Evolutionary conservation across 306 rosid species (phyloP), one percentile per base, ranked within the genome.

Genomic region (Sphenostylis stenocarpa): DNA sequence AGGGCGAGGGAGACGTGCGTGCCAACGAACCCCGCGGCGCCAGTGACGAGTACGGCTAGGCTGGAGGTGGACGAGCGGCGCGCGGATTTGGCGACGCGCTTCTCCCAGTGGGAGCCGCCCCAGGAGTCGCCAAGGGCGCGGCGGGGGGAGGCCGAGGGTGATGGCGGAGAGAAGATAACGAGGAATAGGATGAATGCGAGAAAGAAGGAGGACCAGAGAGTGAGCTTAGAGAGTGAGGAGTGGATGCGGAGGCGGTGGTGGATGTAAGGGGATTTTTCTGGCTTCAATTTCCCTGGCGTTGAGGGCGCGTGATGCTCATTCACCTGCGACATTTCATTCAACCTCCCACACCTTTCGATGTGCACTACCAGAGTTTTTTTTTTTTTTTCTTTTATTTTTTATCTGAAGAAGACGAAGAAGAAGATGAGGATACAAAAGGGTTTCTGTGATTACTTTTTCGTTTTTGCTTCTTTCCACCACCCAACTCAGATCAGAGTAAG

Each of bases 21-120:
- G 8, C 96, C 96, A 70, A 93, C 98, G 67, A 93, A 93, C 1
- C 95, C 97, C 7, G 91, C 87, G 5, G 97, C 96, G 21, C 98
- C 97, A 12, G 95, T 93, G 49, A 93, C 93, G 2, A 93, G 90
- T 4, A 93, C 91, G 11, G 90, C 80, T 45, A 81, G 70, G 13
- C 83, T 85, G 8, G 90, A 80, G 24, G 56, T 3, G 6, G 92
- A 79, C 17, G 19, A 53, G 19, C 70, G 61, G 9, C 86, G 84
- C 0, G 90, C 80, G 3, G 97, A 93, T 62, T 88, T 89, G 5
- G 85, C 84, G 12, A 93, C 97, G 6, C 83, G 90, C 31, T 85
- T 87, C 56, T 93, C 98, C 98, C 97, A 93, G 28, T 67, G 81
- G 49, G 86, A 80, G 21, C 97, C 98, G 4, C 93, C 95, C 91